These are phyloP conservation scores for Talaromyces liani DNA, from an alignment of 495 filamentous ascomycete species.

Conservation along the genomic window DNA sequence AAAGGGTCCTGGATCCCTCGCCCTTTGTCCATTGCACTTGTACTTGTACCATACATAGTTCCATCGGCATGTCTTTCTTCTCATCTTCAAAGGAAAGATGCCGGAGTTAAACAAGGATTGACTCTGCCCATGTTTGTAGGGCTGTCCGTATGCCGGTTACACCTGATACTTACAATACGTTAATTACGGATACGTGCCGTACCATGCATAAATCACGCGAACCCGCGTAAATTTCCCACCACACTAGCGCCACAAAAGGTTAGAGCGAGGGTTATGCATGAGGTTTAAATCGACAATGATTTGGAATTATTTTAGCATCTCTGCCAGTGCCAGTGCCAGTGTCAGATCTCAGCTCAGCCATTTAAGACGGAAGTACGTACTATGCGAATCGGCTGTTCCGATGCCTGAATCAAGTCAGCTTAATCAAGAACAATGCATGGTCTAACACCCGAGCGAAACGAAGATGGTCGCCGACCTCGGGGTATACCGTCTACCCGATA, in stretches of 20 bases:
- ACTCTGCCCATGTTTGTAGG: background rate
- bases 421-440: background rate
- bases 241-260: background rate
- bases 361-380: background rate
- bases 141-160: background rate
- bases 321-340: background rate
- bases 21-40: background rate
- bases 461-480: constrained; percentile 9
- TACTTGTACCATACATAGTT: no score
- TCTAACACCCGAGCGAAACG: background rate
- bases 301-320: background rate
- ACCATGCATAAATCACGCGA: background rate
- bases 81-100: background rate
- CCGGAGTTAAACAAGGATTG: background rate
- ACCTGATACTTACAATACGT: no score
- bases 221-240: background rate
- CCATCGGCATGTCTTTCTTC: no score
- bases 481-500: background rate
- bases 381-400: background rate
- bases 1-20: background rate
- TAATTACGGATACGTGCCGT: background rate
- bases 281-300: background rate
- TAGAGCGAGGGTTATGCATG: background rate
- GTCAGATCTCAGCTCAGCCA: background rate
- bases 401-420: background rate